Base-by-base conservation (phyloP, 2,329 filamentous ascomycete genomes). In the Aspergillus unguis region DNA sequence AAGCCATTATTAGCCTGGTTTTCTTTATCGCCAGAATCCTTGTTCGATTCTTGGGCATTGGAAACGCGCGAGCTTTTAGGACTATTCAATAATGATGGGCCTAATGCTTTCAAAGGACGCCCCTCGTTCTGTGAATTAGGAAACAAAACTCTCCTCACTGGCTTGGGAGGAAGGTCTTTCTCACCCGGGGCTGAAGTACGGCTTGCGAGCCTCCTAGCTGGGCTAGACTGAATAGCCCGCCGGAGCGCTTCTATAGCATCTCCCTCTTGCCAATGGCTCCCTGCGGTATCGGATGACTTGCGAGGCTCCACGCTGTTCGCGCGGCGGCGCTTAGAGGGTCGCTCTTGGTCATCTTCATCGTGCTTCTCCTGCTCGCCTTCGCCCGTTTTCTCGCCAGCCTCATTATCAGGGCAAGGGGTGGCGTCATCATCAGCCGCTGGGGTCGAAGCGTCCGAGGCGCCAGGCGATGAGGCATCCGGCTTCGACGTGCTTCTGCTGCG, bases 191-290 rank as follows among this genome's bases (percentile, higher is more conserved):
- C 45, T 37, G 63, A 40, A 53, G 58, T 48, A 46, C 73, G 68
- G 45, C 67, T 73, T 52, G 77, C 77, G 51, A 74, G 66, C 52
- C 80, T 75, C 25, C 79, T 75, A 26, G 75, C 78, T 10, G 84
- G 84, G 59, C 83, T 86, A 4, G 83, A 85, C 59, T 84, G 81
- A 29, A 85, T 80, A 41, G 80, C 81, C 54, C 79, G 76, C 54
- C 74, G 71, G 40, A 82, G 68, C 6, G 77, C 77, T 47, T 77
- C 75, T 37, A 74, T 66, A 8, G 71, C 69, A 55, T 72, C 65
- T 32, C 71, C 62, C 37, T 72, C 67, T 45, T 70, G 60, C 69
- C 69, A 71, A 48, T 65, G 66, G 44, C 55, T 60, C 44, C 65
- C 61, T n/a, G 62, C 59, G 32, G 57, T 67, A 50, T 67, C 65